Evolutionary conservation across 495 filamentous ascomycete genomes (phyloP), one percentile per base, ranked within the genome.

Genomic region (Achaetomiella virescens): DNA sequence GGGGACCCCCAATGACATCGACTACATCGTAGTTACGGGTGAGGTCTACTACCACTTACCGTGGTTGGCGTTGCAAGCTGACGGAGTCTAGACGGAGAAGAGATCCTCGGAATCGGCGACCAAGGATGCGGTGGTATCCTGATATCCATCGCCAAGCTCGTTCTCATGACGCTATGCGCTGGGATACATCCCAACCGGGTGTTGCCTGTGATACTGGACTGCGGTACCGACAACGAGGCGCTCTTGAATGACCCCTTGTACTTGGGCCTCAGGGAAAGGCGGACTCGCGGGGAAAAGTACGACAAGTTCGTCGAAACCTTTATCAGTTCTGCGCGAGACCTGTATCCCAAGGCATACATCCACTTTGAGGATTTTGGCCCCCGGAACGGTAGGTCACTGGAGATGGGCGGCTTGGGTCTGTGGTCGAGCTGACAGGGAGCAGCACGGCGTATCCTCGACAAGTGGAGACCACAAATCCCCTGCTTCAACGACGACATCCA

Each of bases 401-500:
- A 17, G n/a, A 3, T 0, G 3, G 5, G 7, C 4, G 21, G 1
- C 15, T 6, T 10, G 6, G 10, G 33, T 21, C 2, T 3, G 18
- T 14, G 5, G 8, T n/a, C 15, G 44, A 0, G 33, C 42, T 48
- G 8, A 47, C 18, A 0, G 18, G 18, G 4, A 41, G 4, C 48
- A 79, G 70, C 70, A 31, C 69, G 85, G 29, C 77, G 86, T 18
- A 81, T 95, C 5, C 74, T 96, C 8, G 87, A 95, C 53, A 83
- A 79, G 33, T 95, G 89, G 60, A 75, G 82, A 6, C 73, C 83
- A 0, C 56, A 85, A 20, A 83, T 95, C 6, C 75, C 91, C 0
- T 95, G 90, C 66, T 93, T 96, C 76, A 96, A 95, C 57, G 90
- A 95, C 50, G 90, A 96, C 69, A 84, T 96, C 1, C 91, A 96